Evolutionary conservation across 2,329 filamentous ascomycete species (phyloP).

Genomic region (Pyricularia pennisetigena): DNA sequence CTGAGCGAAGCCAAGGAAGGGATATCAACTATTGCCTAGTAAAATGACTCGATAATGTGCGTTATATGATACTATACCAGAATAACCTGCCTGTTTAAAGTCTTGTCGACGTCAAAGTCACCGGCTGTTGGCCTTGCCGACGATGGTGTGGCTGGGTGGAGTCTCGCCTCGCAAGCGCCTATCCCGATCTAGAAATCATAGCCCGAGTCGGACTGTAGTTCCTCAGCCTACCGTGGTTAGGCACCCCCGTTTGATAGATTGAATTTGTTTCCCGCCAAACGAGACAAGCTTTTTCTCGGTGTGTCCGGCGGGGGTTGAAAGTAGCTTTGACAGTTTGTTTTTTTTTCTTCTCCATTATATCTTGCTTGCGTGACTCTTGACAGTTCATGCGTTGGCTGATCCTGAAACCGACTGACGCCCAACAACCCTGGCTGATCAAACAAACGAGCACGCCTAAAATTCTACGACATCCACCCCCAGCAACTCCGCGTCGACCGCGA

Average conservation of each 20-base stretch:
- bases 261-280: not conserved
- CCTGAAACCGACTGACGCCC: not conserved
- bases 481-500: not conserved
- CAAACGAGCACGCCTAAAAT: not conserved
- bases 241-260: not conserved
- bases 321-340: not conserved
- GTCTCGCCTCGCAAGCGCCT: not conserved
- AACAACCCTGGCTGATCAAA: not conserved
- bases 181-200: not conserved
- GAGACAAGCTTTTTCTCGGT: not conserved
- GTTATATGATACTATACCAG: too few species aligned
- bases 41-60: not conserved
- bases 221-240: not conserved
- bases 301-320: not conserved
- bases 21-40: not conserved
- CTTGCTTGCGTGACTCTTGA: not conserved
- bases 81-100: too few species aligned
- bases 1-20: not conserved
- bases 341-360: too few species aligned
- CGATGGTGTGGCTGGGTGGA: not conserved
- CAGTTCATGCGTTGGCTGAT: not conserved
- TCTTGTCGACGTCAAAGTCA: not conserved
- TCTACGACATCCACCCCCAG: not conserved
- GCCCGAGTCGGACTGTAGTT: not conserved
- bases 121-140: not conserved